Conservation (phyloP, 1,284 basidiomycete genomes). For the Fomitopsis palustris region DNA sequence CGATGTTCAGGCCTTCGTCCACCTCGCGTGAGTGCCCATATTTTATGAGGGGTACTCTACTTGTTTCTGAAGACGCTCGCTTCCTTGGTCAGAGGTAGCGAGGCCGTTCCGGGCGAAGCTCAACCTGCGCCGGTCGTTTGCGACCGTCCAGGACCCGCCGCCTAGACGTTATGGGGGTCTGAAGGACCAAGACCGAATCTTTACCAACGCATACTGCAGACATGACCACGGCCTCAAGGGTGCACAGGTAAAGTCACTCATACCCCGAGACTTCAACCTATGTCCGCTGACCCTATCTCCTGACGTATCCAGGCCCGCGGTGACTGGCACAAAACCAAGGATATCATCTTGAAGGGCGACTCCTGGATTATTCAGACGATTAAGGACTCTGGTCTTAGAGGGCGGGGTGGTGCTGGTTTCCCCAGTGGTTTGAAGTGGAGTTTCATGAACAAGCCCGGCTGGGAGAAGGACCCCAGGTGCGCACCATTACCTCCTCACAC, state of each 20-base stretch:
- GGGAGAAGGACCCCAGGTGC: constrained; percentile 91
- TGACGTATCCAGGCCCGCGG: constrained; percentile 66
- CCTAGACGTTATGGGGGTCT: constrained; percentile 87
- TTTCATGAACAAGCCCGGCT: constrained; percentile 99
- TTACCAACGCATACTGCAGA: constrained; percentile 82
- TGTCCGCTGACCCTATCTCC: background rate
- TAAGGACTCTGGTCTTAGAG: constrained; percentile 94
- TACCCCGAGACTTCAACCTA: background rate
- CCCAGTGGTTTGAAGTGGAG: constrained; percentile 98
- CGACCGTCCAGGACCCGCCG: constrained; percentile 80
- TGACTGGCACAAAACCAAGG: constrained; percentile 98
- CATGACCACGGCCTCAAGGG: constrained; percentile 91
- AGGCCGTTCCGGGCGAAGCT: constrained; percentile 37
- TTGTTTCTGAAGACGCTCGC: background rate
- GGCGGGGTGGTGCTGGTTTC: constrained; percentile 96
- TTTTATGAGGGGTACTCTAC: background rate
- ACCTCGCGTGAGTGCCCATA: constrained; percentile 21
- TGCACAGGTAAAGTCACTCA: constrained; percentile 55
- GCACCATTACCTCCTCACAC: constrained; percentile 14
- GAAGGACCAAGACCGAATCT: constrained; percentile 92
- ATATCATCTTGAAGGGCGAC: constrained; percentile 93
- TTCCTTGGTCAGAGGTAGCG: constrained; percentile 29
- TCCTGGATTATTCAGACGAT: constrained; percentile 97
- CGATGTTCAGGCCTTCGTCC: constrained; percentile 32
- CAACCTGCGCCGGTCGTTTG: constrained; percentile 45